Evolutionary conservation across 441 rosid species (phyloP).

Genomic region (Flueggea neowawraea): DNA sequence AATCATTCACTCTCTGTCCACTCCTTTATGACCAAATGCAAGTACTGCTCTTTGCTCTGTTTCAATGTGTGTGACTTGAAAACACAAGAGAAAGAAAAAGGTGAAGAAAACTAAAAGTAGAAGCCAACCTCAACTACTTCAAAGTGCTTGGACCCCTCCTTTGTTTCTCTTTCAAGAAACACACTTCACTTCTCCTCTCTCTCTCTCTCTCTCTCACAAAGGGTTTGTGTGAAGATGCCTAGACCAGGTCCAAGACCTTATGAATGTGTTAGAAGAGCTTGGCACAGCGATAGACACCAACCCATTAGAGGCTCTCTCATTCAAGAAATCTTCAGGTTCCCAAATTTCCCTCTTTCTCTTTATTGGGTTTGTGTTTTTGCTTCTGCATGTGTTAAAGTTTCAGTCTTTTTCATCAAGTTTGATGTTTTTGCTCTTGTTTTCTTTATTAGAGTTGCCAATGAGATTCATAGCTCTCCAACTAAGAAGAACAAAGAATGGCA

Average conservation of each 20-base stretch:
- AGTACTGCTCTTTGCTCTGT: conserved; percentile 6
- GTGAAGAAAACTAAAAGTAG: conserved; percentile 12
- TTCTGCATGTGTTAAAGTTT: not conserved
- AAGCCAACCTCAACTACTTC: conserved; percentile 12
- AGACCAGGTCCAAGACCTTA: conserved; percentile 97
- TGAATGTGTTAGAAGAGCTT: conserved; percentile 92
- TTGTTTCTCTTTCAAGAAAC: conserved; percentile 15
- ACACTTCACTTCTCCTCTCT: conserved; percentile 6
- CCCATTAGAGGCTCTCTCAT: conserved; percentile 87
- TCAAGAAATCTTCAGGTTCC: conserved; percentile 91
- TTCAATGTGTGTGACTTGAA: not conserved
- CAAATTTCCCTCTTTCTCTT: conserved; percentile 4
- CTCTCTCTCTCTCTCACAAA: not conserved
- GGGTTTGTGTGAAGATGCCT: conserved; percentile 59
- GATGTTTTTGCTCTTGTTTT: conserved; percentile 5
- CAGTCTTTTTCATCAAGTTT: not conserved
- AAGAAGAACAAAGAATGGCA: conserved; percentile 96
- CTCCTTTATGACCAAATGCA: conserved; percentile 3
- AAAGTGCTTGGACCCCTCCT: conserved; percentile 1
- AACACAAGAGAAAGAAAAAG: not conserved
- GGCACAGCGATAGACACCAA: conserved; percentile 97
- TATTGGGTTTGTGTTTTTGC: not conserved
- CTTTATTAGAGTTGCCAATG: conserved; percentile 63
- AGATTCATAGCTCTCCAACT: conserved; percentile 56
- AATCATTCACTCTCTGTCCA: conserved; percentile 1